A percentile compares a stretch with the other conserved stretches of the same genome.
These are phyloP conservation scores for Hyphopichia fennica DNA, from an alignment of 1,139 yeast genomes.

Conservation along the genomic window DNA sequence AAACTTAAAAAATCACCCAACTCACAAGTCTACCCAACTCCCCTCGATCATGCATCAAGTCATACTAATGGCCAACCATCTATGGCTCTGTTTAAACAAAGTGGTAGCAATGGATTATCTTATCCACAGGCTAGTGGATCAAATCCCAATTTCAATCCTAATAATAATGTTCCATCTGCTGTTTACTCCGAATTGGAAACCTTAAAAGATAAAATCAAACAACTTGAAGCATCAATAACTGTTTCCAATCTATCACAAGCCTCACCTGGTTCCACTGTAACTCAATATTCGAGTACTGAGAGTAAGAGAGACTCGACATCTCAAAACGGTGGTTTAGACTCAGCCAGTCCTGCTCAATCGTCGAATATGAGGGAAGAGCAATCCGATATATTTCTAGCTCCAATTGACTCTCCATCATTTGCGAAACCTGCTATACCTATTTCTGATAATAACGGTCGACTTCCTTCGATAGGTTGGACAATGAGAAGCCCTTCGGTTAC, in stretches of 20 bases:
- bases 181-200: conserved; percentile 21
- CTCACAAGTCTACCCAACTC: neutral
- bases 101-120: neutral
- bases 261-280: conserved; percentile 2
- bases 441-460: neutral
- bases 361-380: neutral
- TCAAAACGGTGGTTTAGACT: neutral
- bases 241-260: conserved; percentile 21
- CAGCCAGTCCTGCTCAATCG: too few relatives aligned
- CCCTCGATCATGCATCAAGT: neutral
- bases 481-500: neutral
- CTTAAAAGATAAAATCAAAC: conserved; percentile 40
- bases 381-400: neutral
- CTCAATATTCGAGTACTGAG: neutral
- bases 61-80: neutral
- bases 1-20: neutral
- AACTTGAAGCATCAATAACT: conserved; percentile 42
- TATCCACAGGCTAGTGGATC: neutral
- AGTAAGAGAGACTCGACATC: neutral
- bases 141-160: neutral
- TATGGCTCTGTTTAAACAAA: neutral
- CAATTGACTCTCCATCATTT: neutral
- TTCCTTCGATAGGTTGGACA: neutral
- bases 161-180: neutral
- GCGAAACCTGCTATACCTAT: neutral